Conservation (phyloP, 2,329 filamentous ascomycete genomes). For the Verticillium tricorpus region DNA sequence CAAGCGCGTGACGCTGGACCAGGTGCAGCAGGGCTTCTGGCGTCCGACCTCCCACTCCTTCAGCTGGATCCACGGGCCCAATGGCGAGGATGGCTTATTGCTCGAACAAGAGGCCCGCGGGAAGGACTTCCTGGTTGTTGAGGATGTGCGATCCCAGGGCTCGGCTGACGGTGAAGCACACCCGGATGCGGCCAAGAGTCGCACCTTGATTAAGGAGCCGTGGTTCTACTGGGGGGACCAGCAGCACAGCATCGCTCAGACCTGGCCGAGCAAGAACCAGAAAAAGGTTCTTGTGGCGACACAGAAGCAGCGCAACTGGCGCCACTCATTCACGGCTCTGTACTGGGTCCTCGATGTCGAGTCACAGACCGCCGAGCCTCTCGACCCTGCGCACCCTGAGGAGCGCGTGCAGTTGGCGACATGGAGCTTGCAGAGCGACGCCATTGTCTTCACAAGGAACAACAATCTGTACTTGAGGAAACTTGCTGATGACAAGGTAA, state of each 20-base stretch:
- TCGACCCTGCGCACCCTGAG: constrained; percentile 64
- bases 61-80: constrained; percentile 70
- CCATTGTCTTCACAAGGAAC: constrained; percentile 80
- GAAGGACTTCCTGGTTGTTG: constrained; percentile 76
- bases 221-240: constrained; percentile 57
- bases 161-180: constrained; percentile 25
- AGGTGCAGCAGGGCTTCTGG: constrained; percentile 65
- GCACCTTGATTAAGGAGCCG: constrained; percentile 69
- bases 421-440: constrained; percentile 85
- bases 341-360: constrained; percentile 94
- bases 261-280: constrained; percentile 76
- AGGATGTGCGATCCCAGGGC: constrained; percentile 61
- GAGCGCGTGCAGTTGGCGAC: constrained; percentile 75
- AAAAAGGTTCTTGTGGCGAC: constrained; percentile 83
- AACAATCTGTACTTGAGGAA: constrained; percentile 88
- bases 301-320: constrained; percentile 71
- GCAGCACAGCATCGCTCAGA: constrained; percentile 51
- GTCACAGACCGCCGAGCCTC: constrained; percentile 69
- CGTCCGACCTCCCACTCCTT: constrained; percentile 59
- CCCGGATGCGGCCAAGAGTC: constrained; percentile 40
- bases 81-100: constrained; percentile 78
- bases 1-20: constrained; percentile 69
- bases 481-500: constrained; percentile 46
- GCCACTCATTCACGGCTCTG: constrained; percentile 78
- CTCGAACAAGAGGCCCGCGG: constrained; percentile 63